phyloP scores from a whole-genome alignment of 2,329 filamentous ascomycete genomes.

The Torrubiella hemipterigena region DNA sequence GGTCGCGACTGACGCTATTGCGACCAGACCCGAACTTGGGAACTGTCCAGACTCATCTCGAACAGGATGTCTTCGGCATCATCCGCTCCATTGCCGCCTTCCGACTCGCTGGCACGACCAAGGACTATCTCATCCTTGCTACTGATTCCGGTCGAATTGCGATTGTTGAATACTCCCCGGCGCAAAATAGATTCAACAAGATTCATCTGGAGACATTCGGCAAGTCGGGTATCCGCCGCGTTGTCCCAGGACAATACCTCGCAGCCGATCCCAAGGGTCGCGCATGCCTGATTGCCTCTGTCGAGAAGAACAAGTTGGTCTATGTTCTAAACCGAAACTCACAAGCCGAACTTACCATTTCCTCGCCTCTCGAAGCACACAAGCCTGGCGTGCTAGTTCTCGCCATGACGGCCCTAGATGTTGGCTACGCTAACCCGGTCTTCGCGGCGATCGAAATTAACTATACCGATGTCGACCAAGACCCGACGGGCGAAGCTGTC shows the following conservation, averaged over 20 bases:
- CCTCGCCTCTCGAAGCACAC: slow-evolving; percentile 91
- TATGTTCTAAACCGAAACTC: slow-evolving; percentile 95
- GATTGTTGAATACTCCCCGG: slow-evolving; percentile 80
- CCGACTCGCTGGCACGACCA: slow-evolving; percentile 82
- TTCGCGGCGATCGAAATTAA: slow-evolving; percentile 93
- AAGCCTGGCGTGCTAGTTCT: slow-evolving; percentile 86
- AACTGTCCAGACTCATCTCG: slow-evolving; percentile 74
- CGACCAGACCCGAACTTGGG: slow-evolving; percentile 76
- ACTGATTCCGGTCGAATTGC: slow-evolving; percentile 94
- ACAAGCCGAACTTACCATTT: slow-evolving; percentile 91
- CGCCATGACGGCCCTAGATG: slow-evolving; percentile 77
- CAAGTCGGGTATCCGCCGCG: slow-evolving; percentile 87
- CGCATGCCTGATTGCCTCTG: slow-evolving; percentile 84
- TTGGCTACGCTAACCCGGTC: slow-evolving; percentile 92
- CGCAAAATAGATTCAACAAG: slow-evolving; percentile 76
- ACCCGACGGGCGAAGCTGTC: slow-evolving; percentile 72
- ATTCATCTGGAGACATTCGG: slow-evolving; percentile 96
- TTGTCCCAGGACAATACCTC: slow-evolving; percentile 91
- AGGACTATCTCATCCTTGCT: slow-evolving; percentile 93
- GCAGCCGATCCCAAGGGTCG: slow-evolving; percentile 92
- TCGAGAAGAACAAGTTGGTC: slow-evolving; percentile 99
- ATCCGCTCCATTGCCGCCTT: slow-evolving; percentile 83
- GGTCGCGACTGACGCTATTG: slow-evolving; percentile 78
- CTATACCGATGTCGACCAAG: slow-evolving; percentile 83
- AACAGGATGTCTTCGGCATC: slow-evolving; percentile 93